Percentiles rank a stretch among this genome's conserved stretches.
Evolutionary conservation across 2,329 filamentous ascomycete genomes (phyloP).

Genomic region (Aspergillus oerlinghausenensis): DNA sequence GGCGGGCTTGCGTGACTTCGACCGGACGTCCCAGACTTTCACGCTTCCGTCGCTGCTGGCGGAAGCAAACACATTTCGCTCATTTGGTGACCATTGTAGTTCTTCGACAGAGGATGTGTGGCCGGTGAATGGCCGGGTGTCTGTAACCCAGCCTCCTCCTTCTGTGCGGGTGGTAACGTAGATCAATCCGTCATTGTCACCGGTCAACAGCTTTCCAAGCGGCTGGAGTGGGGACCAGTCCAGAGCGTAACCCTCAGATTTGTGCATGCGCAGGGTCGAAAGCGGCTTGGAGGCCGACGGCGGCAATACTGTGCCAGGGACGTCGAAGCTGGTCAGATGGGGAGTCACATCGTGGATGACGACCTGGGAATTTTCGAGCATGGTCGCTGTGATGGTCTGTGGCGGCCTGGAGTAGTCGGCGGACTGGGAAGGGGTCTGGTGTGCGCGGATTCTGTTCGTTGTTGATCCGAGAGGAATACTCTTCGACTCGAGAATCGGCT

Average conservation of each 20-base stretch:
- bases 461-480: slow-evolving; percentile 80
- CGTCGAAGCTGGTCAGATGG: slow-evolving; percentile 84
- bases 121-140: slow-evolving; percentile 75
- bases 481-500: slow-evolving; percentile 91
- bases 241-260: slow-evolving; percentile 89
- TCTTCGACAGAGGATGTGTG: slow-evolving; percentile 88
- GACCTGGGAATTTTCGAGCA: slow-evolving; percentile 85
- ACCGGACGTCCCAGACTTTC: slow-evolving; percentile 91
- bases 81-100: slow-evolving; percentile 91
- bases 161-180: slow-evolving; percentile 82
- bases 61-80: slow-evolving; percentile 90
- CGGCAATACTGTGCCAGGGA: slow-evolving; percentile 73
- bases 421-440: slow-evolving; percentile 67
- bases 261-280: slow-evolving; percentile 84
- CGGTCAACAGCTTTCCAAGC: slow-evolving; percentile 80
- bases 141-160: slow-evolving; percentile 83
- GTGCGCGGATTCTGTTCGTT: slow-evolving; percentile 87
- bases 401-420: slow-evolving; percentile 64
- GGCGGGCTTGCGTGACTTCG: slow-evolving; percentile 83
- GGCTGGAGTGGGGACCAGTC: slow-evolving; percentile 87
- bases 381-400: slow-evolving; percentile 80
- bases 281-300: slow-evolving; percentile 83
- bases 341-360: slow-evolving; percentile 92
- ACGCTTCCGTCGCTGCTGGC: slow-evolving; percentile 91
- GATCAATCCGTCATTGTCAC: slow-evolving; percentile 85